phyloP scores from a whole-genome alignment of 2,329 filamentous ascomycete genomes.

The Xylaria sp. region DNA sequence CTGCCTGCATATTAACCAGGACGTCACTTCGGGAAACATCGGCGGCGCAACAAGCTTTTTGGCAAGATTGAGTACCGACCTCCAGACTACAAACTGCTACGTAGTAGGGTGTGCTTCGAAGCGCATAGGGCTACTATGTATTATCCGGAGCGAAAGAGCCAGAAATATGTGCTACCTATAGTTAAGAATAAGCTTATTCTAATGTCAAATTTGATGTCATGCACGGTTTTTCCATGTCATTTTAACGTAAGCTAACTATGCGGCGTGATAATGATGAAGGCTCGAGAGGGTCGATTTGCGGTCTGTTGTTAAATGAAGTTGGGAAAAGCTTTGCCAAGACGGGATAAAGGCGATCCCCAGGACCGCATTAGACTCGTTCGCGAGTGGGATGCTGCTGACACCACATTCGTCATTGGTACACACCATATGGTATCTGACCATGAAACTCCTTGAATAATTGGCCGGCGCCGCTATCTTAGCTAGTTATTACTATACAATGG shows the following conservation, averaged over 20 bases:
- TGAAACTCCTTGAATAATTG: slow-evolving; percentile 6
- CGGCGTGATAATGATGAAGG: too few species aligned
- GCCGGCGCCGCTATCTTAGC: neutral
- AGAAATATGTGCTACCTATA: neutral
- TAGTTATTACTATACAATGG: neutral
- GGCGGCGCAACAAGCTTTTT: neutral
- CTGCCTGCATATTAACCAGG: too few species aligned
- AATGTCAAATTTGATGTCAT: neutral
- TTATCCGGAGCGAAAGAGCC: neutral
- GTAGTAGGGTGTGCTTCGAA: neutral
- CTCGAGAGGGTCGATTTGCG: neutral
- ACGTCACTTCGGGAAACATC: slow-evolving; percentile 8
- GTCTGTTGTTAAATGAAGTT: slow-evolving; percentile 8
- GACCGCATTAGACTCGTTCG: slow-evolving; percentile 3
- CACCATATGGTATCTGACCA: slow-evolving; percentile 2
- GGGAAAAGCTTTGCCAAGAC: slow-evolving; percentile 14
- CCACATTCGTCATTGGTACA: slow-evolving; percentile 10
- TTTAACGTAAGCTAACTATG: too few species aligned
- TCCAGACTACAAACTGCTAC: neutral
- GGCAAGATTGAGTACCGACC: slow-evolving; percentile 4
- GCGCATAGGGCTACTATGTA: neutral
- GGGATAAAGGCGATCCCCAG: neutral
- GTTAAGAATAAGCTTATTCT: neutral
- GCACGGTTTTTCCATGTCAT: too few species aligned
- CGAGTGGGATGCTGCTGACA: slow-evolving; percentile 24